Conservation (phyloP, 768 basidiomycete species). For the Leccinum disarticulatum region DNA sequence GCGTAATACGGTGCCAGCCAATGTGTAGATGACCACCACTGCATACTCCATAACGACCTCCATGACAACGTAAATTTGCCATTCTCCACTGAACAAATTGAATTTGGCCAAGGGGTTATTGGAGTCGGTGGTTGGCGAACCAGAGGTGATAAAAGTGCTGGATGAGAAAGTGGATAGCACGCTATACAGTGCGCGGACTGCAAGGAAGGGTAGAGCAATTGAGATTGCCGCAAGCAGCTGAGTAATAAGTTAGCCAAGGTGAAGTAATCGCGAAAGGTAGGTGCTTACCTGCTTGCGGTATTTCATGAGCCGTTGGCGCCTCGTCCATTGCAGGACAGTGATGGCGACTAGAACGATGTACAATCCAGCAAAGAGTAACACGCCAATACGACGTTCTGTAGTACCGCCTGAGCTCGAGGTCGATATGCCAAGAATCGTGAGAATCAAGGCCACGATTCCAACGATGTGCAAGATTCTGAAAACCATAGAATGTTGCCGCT, state of each 20-base stretch:
- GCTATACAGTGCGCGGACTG: slow-evolving; percentile 46
- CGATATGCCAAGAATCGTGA: slow-evolving; percentile 36
- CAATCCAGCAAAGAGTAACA: slow-evolving; percentile 32
- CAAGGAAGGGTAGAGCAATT: slow-evolving; percentile 58
- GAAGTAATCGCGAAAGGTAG: slow-evolving; percentile 1
- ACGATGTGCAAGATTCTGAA: slow-evolving; percentile 33
- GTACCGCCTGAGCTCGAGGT: slow-evolving; percentile 11
- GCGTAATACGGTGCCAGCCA: slow-evolving; percentile 29
- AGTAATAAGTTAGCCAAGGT: slow-evolving; percentile 9
- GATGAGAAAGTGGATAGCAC: slow-evolving; percentile 58
- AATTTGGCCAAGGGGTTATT: slow-evolving; percentile 46
- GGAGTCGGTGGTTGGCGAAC: slow-evolving; percentile 19
- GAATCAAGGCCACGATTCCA: slow-evolving; percentile 28
- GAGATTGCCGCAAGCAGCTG: slow-evolving; percentile 60
- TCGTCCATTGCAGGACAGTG: slow-evolving; percentile 51
- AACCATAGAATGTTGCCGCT: slow-evolving; percentile 2
- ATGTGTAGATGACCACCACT: slow-evolving; percentile 44
- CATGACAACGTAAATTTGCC: slow-evolving; percentile 59
- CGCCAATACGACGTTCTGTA: slow-evolving; percentile 35
- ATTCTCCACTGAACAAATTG: slow-evolving; percentile 56
- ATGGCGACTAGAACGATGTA: slow-evolving; percentile 47
- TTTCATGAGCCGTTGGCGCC: slow-evolving; percentile 38
- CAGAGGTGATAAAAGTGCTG: slow-evolving; percentile 37
- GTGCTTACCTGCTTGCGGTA: slow-evolving; percentile 36
- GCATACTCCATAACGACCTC: slow-evolving; percentile 60